Evolutionary conservation across 2,329 filamentous ascomycete genomes (phyloP).

Genomic region (Penicillium janthinellum): DNA sequence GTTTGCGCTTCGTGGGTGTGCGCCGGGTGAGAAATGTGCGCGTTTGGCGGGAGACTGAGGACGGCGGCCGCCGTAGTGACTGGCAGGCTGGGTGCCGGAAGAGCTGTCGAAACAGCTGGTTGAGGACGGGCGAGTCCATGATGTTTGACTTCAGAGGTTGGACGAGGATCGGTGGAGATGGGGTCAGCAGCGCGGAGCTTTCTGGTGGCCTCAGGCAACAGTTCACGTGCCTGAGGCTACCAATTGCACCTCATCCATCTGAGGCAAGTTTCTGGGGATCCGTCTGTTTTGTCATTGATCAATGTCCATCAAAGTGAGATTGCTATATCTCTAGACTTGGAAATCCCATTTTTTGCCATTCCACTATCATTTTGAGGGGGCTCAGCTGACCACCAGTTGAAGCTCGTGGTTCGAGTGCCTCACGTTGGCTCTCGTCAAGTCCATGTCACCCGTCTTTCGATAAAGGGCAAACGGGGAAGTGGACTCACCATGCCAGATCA

Average conservation of each 20-base stretch:
- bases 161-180: slow-evolving; percentile 10
- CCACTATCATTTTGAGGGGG: not conserved
- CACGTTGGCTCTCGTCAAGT: slow-evolving; percentile 17
- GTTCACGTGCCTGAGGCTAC: slow-evolving; percentile 17
- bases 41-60: slow-evolving; percentile 32
- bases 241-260: not conserved
- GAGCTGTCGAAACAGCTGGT: slow-evolving; percentile 80
- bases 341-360: not conserved
- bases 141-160: slow-evolving; percentile 13
- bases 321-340: not conserved
- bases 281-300: not conserved
- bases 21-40: slow-evolving; percentile 41
- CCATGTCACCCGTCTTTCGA: slow-evolving; percentile 10
- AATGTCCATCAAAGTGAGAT: not conserved
- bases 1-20: slow-evolving; percentile 41
- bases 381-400: slow-evolving; percentile 8
- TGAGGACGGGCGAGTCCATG: slow-evolving; percentile 82
- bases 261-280: not conserved
- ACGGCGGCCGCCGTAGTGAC: slow-evolving; percentile 48
- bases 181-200: slow-evolving; percentile 1
- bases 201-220: slow-evolving; percentile 20
- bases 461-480: slow-evolving; percentile 14
- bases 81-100: slow-evolving; percentile 73
- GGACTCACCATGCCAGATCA: slow-evolving; percentile 35
- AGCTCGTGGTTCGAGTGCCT: slow-evolving; percentile 43